phyloP scores from a whole-genome alignment of 2,329 filamentous ascomycete genomes.

The Pestalotiopsis sp. region DNA sequence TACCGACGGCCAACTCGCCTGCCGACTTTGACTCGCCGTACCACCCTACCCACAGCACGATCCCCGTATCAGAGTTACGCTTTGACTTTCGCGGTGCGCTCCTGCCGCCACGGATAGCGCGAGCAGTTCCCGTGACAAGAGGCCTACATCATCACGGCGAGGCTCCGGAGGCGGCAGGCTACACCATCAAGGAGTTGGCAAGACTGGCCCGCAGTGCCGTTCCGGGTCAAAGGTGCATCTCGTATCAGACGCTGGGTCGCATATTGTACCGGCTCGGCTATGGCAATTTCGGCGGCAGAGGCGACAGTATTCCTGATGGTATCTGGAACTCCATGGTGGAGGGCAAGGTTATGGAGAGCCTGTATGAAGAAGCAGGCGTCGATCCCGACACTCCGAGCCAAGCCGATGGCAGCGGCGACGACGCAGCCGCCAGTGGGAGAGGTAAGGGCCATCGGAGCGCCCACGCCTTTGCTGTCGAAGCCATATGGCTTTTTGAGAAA shows the following conservation, averaged over 20 bases:
- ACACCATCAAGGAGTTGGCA: conserved; percentile 86
- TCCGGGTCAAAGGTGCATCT: conserved; percentile 84
- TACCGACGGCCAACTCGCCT: conserved; percentile 65
- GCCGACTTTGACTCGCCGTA: conserved; percentile 77
- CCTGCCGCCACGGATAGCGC: conserved; percentile 74
- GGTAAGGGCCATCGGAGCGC: conserved; percentile 75
- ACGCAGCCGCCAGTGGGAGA: background rate
- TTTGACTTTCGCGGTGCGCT: conserved; percentile 87
- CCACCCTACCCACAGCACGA: conserved; percentile 72
- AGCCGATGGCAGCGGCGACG: background rate
- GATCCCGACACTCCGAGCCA: conserved; percentile 33
- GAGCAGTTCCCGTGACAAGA: conserved; percentile 73
- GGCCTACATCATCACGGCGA: conserved; percentile 94
- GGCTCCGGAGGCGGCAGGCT: conserved; percentile 90
- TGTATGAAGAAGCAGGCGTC: conserved; percentile 74
- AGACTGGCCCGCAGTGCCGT: conserved; percentile 80
- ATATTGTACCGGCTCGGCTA: conserved; percentile 81
- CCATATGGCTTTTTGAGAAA: conserved; percentile 79
- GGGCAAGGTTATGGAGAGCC: conserved; percentile 74
- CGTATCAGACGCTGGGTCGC: conserved; percentile 87
- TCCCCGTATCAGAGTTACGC: conserved; percentile 78
- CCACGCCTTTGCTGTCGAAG: conserved; percentile 83
- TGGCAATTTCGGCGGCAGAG: conserved; percentile 71
- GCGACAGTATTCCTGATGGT: conserved; percentile 70
- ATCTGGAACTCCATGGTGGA: conserved; percentile 83